These are phyloP conservation scores for Cercophora scortea DNA, from an alignment of 495 filamentous ascomycete genomes.

Conservation along the genomic window DNA sequence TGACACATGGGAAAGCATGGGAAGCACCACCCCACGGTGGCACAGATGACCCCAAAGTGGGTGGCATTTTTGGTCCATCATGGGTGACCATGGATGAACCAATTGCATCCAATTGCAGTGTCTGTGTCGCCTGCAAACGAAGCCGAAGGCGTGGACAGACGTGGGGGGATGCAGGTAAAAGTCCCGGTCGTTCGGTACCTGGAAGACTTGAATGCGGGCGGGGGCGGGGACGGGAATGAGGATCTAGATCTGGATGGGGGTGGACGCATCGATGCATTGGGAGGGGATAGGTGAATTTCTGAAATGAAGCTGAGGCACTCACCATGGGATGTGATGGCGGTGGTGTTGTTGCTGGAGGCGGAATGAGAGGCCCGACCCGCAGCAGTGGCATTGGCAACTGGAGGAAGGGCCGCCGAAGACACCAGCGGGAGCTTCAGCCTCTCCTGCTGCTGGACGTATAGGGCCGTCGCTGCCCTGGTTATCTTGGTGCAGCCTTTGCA, in stretches of 20 bases:
- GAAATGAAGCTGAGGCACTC: slow-evolving; percentile 4
- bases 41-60: not conserved
- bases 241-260: too few relatives aligned
- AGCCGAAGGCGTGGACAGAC: not conserved
- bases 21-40: slow-evolving; percentile 11
- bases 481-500: slow-evolving; percentile 27
- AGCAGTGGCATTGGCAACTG: too few relatives aligned
- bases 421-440: not conserved
- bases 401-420: not conserved
- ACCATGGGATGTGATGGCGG: slow-evolving; percentile 3
- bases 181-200: too few relatives aligned
- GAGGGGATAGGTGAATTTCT: not conserved
- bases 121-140: not conserved
- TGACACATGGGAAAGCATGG: slow-evolving; percentile 3
- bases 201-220: too few relatives aligned
- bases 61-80: not conserved
- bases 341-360: too few relatives aligned
- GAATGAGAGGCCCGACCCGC: too few relatives aligned
- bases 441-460: slow-evolving; percentile 1
- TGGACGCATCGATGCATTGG: not conserved
- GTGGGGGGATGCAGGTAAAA: not conserved
- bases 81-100: not conserved
- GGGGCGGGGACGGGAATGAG: too few relatives aligned
- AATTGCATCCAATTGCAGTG: not conserved
- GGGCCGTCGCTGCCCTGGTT: slow-evolving; percentile 11